These are phyloP conservation scores for Ophioceras dolichostomum DNA, from an alignment of 2,329 filamentous ascomycete genomes.

Conservation along the genomic window DNA sequence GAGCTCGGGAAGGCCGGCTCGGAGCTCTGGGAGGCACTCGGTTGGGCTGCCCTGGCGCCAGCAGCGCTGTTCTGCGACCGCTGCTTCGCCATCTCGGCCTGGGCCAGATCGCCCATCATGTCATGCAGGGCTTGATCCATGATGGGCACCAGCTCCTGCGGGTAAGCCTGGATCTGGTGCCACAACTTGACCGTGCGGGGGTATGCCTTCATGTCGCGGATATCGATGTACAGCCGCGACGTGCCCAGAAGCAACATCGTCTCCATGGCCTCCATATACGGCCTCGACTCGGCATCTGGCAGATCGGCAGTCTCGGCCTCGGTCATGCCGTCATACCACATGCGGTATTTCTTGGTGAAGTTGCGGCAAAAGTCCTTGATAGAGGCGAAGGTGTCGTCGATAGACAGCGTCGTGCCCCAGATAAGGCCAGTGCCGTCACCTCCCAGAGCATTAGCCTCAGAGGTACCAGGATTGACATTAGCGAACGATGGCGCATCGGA, in stretches of 20 bases:
- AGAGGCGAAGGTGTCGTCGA: constrained; percentile 72
- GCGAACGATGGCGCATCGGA: constrained; percentile 50
- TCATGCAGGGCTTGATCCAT: constrained; percentile 96
- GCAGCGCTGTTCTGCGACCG: constrained; percentile 45
- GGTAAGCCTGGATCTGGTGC: constrained; percentile 90
- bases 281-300: constrained; percentile 63
- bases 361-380: constrained; percentile 91
- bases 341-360: constrained; percentile 85
- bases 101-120: constrained; percentile 79
- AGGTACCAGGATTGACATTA: constrained; percentile 67
- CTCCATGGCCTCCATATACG: constrained; percentile 76
- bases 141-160: constrained; percentile 88
- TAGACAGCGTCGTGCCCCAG: constrained; percentile 95
- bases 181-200: constrained; percentile 87
- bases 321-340: constrained; percentile 78
- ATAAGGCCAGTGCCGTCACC: constrained; percentile 74
- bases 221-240: constrained; percentile 75
- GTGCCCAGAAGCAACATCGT: constrained; percentile 84
- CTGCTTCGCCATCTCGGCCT: constrained; percentile 62
- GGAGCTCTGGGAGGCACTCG: constrained; percentile 47
- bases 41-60: constrained; percentile 24
- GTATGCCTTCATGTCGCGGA: constrained; percentile 82
- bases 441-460: constrained; percentile 79
- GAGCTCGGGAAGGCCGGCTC: constrained; percentile 71
- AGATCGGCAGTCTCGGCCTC: constrained; percentile 60